Percentiles rank a stretch among this genome's conserved stretches.
Conservation (phyloP, 805 yeast species). For the Nakazawaea peltata region DNA sequence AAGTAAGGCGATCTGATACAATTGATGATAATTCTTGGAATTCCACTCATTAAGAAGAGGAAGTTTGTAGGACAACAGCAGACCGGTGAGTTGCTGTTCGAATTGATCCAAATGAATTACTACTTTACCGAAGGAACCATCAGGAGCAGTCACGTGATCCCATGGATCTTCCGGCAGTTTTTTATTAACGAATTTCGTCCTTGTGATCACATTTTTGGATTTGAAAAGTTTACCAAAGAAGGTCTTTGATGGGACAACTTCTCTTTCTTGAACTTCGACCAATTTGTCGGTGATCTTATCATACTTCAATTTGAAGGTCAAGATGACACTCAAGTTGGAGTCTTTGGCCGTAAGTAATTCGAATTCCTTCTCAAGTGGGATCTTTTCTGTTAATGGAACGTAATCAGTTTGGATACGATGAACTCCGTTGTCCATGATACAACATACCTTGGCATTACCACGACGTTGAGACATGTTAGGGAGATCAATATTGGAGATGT, state of each 20-base stretch:
- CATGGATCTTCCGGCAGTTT: slow-evolving; percentile 47
- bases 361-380: slow-evolving; percentile 61
- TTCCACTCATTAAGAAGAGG: slow-evolving; percentile 79
- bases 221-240: slow-evolving; percentile 23
- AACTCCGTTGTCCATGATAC: slow-evolving; percentile 71
- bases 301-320: slow-evolving; percentile 67
- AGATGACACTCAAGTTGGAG: slow-evolving; percentile 41
- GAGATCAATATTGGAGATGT: slow-evolving; percentile 35
- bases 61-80: slow-evolving; percentile 40
- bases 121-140: slow-evolving; percentile 85
- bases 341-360: slow-evolving; percentile 62
- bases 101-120: slow-evolving; percentile 55
- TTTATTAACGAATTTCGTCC: slow-evolving; percentile 44
- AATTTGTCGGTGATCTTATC: slow-evolving; percentile 39
- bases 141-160: slow-evolving; percentile 61
- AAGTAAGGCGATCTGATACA: slow-evolving; percentile 59
- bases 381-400: slow-evolving; percentile 25
- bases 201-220: slow-evolving; percentile 33
- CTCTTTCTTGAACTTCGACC: slow-evolving; percentile 54
- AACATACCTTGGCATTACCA: slow-evolving; percentile 40
- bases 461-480: slow-evolving; percentile 29
- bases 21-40: slow-evolving; percentile 27
- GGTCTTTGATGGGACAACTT: slow-evolving; percentile 22
- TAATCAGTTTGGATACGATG: slow-evolving; percentile 60
- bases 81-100: slow-evolving; percentile 48